Evolutionary conservation across 2,329 filamentous ascomycete genomes (phyloP).

Genomic region (Diplodia sapinea): DNA sequence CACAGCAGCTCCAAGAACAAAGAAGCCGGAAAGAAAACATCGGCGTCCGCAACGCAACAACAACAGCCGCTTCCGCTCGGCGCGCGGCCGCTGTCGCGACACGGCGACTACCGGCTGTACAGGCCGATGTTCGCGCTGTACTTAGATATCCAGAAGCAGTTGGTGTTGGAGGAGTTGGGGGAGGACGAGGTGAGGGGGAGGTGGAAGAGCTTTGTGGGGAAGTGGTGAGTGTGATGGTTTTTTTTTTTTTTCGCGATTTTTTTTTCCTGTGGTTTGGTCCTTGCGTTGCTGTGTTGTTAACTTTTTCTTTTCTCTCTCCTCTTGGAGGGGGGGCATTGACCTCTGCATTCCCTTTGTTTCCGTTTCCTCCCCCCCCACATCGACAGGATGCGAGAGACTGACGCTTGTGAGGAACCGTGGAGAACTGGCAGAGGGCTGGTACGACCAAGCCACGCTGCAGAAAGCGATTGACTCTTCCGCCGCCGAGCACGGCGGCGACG

Average conservation of each 20-base stretch:
- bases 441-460: conserved; percentile 76
- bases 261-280: no score
- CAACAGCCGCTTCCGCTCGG: conserved; percentile 63
- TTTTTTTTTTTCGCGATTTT: not conserved
- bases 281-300: not conserved
- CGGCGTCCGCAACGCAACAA: not conserved
- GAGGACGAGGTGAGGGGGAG: conserved; percentile 79
- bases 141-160: conserved; percentile 83
- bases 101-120: conserved; percentile 67
- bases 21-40: no score
- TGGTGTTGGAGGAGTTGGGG: conserved; percentile 70
- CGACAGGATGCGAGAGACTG: conserved; percentile 44
- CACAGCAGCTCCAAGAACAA: not conserved
- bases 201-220: conserved; percentile 91
- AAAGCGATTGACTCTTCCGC: conserved; percentile 51
- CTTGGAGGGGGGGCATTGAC: no score
- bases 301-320: no score
- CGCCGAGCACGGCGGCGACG: conserved; percentile 26
- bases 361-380: no score
- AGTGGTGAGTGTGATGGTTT: conserved; percentile 67
- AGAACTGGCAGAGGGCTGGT: conserved; percentile 90
- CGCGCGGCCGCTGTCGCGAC: conserved; percentile 69
- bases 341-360: not conserved
- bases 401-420: conserved; percentile 73
- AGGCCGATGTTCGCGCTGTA: conserved; percentile 80